phyloP scores from a whole-genome alignment of 768 basidiomycete species.

The Amanita rubescens region DNA sequence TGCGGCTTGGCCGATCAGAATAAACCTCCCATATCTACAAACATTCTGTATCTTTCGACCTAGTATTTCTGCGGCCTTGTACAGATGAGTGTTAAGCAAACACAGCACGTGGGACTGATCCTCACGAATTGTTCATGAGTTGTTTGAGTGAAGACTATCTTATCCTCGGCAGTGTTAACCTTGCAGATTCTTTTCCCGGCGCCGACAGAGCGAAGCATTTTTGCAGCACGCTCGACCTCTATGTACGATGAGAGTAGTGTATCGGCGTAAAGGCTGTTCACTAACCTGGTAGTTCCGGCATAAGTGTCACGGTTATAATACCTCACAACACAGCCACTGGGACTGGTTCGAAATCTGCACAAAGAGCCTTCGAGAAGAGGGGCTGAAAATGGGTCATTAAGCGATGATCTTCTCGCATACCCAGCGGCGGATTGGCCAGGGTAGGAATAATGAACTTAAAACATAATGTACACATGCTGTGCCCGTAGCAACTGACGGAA shows the following conservation, averaged over 20 bases:
- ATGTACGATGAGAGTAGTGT: background rate
- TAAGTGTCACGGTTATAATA: conserved; percentile 16
- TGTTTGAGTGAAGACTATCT: conserved; percentile 53
- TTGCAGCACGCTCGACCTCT: conserved; percentile 70
- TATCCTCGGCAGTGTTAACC: conserved; percentile 54
- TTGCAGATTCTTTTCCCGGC: conserved; percentile 43
- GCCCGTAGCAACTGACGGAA: background rate
- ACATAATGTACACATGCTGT: background rate
- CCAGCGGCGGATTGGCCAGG: too few species aligned
- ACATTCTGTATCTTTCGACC: conserved; percentile 41
- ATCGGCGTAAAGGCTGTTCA: background rate
- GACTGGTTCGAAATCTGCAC: background rate
- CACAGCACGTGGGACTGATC: conserved; percentile 3
- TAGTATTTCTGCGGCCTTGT: conserved; percentile 47
- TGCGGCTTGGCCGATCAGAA: background rate
- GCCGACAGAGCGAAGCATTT: conserved; percentile 45
- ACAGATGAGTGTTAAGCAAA: conserved; percentile 1
- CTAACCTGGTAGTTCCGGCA: conserved; percentile 54
- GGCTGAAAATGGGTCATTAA: too few species aligned
- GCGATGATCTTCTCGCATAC: too few species aligned
- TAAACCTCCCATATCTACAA: conserved; percentile 43
- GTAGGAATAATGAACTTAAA: conserved; percentile 6
- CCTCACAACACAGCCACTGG: conserved; percentile 3
- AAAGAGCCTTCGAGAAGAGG: too few species aligned
- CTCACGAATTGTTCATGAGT: conserved; percentile 58